Base-by-base conservation (phyloP, 2,329 filamentous ascomycete species). In the Pseudogymnoascus sp. region DNA sequence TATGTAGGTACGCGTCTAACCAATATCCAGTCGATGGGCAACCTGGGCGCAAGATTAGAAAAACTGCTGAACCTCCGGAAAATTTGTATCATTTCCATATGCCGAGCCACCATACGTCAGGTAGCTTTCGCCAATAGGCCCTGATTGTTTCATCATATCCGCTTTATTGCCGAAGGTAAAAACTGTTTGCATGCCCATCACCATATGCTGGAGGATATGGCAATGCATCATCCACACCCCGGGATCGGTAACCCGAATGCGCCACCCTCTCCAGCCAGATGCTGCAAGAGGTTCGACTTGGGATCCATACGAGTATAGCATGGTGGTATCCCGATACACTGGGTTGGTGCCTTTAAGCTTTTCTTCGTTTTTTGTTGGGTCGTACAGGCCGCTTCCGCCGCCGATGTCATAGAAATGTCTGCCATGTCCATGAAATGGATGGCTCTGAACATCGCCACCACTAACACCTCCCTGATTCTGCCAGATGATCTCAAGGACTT, bases 161-260 rank as follows among this genome's bases (percentile, higher is more conserved):
- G 21, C 21, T 21, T 21, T 21, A 21, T 21, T 21, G 21, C 21
- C 21, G 21, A 21, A 21, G 21, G 21, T 21, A 21, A 21, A 21
- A 21, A 21, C 21, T 21, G 21, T 21, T 21, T 21, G 21, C 35
- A 36, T 36, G 35, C 35, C 35, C 77, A 79, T 78, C 7, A 78
- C 66, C 75, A 78, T 78, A 68, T 81, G 78, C 66, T 76, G 74
- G 65, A 79, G 63, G 44, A 77, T 75, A 68, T 81, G 78, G 61
- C 78, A 80, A 70, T 81, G 78, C 35, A 80, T 67, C 77, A 81
- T 78, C 76, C 76, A 80, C 6, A 76, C 76, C 0, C 79, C 79
- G 0, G 79, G 70, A 61, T 79, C 71, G 5, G 71, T 73, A 7
- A 82, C 76, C 9, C 75, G 68, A 0, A 82, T 62, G 24, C 81